phyloP scores from a whole-genome alignment of 495 filamentous ascomycete species.

The Podospora tetraspora region DNA sequence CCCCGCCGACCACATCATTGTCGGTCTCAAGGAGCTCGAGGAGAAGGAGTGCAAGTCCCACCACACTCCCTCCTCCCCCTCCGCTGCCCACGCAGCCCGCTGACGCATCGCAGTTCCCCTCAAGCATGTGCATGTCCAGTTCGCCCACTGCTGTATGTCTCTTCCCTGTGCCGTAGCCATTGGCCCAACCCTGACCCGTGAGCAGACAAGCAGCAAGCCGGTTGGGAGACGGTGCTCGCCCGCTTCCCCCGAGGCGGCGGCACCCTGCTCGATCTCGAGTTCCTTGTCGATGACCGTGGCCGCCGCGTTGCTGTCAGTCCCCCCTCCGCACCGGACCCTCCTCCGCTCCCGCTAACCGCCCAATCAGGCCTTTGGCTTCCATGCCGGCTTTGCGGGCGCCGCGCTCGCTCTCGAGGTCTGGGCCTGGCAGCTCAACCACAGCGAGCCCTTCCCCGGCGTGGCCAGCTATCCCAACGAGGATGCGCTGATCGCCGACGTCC shows the following conservation, averaged over 20 bases:
- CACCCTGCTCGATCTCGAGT: conserved; percentile 84
- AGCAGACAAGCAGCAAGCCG: conserved; percentile 82
- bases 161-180: neutral
- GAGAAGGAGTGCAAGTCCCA: conserved; percentile 63
- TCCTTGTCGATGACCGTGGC: conserved; percentile 74
- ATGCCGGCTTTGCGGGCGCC: conserved; percentile 76
- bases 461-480: conserved; percentile 71
- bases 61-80: no score
- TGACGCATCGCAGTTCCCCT: conserved; percentile 55
- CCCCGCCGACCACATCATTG: conserved; percentile 73
- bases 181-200: neutral
- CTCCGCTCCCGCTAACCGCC: neutral
- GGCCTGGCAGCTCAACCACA: conserved; percentile 79
- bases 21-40: conserved; percentile 91
- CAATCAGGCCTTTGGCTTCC: conserved; percentile 54
- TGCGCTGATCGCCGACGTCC: conserved; percentile 66
- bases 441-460: conserved; percentile 60
- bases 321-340: neutral
- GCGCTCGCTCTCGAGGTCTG: conserved; percentile 80
- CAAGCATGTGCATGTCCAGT: conserved; percentile 80
- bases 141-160: conserved; percentile 53
- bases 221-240: conserved; percentile 76
- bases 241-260: conserved; percentile 80
- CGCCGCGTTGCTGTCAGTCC: conserved; percentile 62
- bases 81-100: neutral